Evolutionary conservation across 1,139 yeast genomes (phyloP), one percentile per base, ranked within the genome.

Genomic region (Taiozyma onychis): DNA sequence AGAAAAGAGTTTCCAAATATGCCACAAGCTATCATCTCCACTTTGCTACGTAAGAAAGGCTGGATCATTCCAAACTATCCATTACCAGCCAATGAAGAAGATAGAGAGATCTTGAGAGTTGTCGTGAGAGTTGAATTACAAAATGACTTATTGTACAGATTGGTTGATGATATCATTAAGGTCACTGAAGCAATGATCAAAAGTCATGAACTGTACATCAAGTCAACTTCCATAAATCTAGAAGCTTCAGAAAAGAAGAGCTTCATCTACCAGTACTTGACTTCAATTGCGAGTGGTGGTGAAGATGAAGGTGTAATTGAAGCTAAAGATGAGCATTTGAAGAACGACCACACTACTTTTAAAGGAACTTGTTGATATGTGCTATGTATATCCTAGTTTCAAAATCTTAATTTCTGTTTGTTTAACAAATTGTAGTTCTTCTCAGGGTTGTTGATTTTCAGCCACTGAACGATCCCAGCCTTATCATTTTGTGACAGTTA

Each of bases 21-120:
- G 51, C 96, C 96, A n/a, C 97, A 90, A 68, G 78, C 84, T 30
- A 76, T 88, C 52, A 67, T 90, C 41, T 83, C 96, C 0, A 74
- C 85, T 21, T 67, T 89, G 65, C 73, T 90, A 62, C 80, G 97
- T 66, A 81, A 80, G 67, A 83, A 84, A 64, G 96, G 96, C 6
- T 90, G 85, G 78, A 90, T 90, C 65, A 77, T 90, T 54, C 97
- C 97, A 55, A 90, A 90, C 74, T 90, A 90, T 69, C 90, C 85
- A 54, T 76, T 90, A 60, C 95, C 97, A 35, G 83, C 87, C 30
- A 61, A 64, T 41, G 75, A 72, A 48, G 74, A 72, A 42, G 59
- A 53, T 11, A 64, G 67, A 41, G 96, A 90, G 67, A 85, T 89
- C 51, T 74, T 90, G 57, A 79, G 97, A 65, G 90, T 90, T 26